Percentiles rank a stretch among this genome's conserved stretches.
These are phyloP conservation scores for Acorus calamus DNA, from an alignment of 106 monocot species.

Conservation along the genomic window DNA sequence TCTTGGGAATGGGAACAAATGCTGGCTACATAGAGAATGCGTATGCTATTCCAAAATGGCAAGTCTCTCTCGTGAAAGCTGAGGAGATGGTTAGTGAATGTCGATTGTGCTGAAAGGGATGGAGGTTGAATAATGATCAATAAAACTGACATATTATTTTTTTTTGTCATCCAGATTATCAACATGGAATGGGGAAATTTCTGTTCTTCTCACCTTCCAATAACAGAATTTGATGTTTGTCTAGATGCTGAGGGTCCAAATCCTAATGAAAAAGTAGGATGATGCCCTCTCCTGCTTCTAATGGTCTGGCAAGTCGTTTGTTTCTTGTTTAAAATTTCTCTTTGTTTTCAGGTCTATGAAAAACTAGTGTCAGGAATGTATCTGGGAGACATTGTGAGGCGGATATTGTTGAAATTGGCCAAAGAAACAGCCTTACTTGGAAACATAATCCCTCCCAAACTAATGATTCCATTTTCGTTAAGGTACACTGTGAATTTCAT, in stretches of 20 bases:
- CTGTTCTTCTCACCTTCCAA: constrained; percentile 29
- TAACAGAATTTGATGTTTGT: constrained; percentile 33
- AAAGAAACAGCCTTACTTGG: constrained; percentile 31
- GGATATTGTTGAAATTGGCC: constrained; percentile 26
- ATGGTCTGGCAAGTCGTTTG: neutral
- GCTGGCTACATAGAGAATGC: constrained; percentile 35
- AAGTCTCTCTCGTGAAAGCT: constrained; percentile 15
- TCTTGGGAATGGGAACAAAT: constrained; percentile 40
- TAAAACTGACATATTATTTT: neutral
- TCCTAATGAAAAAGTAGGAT: constrained; percentile 29
- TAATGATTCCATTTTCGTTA: constrained; percentile 16
- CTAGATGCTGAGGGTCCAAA: constrained; percentile 41
- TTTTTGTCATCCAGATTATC: constrained; percentile 21
- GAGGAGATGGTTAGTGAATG: constrained; percentile 21
- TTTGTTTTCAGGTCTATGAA: constrained; percentile 21
- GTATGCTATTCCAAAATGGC: constrained; percentile 37
- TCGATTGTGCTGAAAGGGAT: no score
- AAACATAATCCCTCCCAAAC: constrained; percentile 26
- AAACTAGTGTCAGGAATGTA: constrained; percentile 35
- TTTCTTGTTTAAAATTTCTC: neutral
- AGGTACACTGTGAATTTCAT: constrained; percentile 7
- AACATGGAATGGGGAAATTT: constrained; percentile 59
- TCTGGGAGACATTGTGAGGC: constrained; percentile 41
- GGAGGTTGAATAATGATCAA: no score
- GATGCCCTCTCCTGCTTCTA: no score